Percentiles rank a stretch among this genome's conserved stretches.
These are phyloP conservation scores for Phlegmacium glaucopus DNA, from an alignment of 768 basidiomycete species.

Conservation along the genomic window DNA sequence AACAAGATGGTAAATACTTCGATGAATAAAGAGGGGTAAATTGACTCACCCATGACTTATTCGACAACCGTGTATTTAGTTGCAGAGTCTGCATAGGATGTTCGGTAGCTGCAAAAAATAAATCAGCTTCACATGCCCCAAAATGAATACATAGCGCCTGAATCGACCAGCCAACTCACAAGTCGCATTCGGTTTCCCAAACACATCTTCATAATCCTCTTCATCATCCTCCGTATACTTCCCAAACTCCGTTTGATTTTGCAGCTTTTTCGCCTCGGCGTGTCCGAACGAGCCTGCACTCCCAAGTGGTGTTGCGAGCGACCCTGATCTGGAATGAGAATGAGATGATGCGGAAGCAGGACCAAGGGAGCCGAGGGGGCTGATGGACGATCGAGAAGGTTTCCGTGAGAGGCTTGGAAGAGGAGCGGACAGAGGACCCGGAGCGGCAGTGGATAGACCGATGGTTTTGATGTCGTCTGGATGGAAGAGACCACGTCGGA, in stretches of 20 bases:
- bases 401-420: constrained; percentile 54
- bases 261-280: constrained; percentile 53
- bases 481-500: constrained; percentile 77
- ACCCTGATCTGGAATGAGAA: constrained; percentile 58
- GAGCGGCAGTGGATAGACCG: constrained; percentile 43
- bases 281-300: constrained; percentile 62
- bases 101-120: constrained; percentile 40
- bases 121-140: background rate
- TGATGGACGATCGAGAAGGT: constrained; percentile 39
- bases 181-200: constrained; percentile 70
- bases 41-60: constrained; percentile 77
- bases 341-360: constrained; percentile 26
- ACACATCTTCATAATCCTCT: constrained; percentile 95
- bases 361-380: constrained; percentile 34
- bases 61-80: constrained; percentile 82
- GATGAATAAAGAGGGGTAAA: background rate
- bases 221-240: constrained; percentile 87
- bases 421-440: constrained; percentile 68
- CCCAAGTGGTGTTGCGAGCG: constrained; percentile 40
- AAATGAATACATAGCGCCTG: background rate
- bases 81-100: constrained; percentile 73
- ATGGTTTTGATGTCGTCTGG: constrained; percentile 86
- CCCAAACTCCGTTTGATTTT: constrained; percentile 63
- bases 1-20: constrained; percentile 2
- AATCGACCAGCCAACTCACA: constrained; percentile 40